Conservation (phyloP, 2,329 filamentous ascomycete genomes). For the Fusarium sublunatum region DNA sequence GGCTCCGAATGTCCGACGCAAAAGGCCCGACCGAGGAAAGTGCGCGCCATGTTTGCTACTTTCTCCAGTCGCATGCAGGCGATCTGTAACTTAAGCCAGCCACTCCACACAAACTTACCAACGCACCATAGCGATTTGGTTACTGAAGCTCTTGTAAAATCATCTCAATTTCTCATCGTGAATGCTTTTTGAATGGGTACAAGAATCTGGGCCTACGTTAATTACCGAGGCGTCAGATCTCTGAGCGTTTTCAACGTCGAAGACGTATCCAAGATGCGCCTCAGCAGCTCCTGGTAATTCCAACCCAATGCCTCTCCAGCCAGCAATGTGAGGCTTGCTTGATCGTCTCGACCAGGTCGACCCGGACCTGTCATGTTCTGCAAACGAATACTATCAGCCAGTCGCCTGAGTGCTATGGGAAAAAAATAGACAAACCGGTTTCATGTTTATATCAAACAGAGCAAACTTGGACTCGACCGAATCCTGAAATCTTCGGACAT, state of each 20-base stretch:
- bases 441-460: constrained; percentile 64
- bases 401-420: neutral
- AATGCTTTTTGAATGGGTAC: too few relatives aligned
- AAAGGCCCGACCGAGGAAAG: constrained; percentile 31
- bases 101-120: constrained; percentile 5
- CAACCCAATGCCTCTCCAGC: constrained; percentile 30
- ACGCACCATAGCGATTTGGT: neutral
- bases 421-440: constrained; percentile 55
- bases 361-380: constrained; percentile 37
- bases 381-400: constrained; percentile 16
- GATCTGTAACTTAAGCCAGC: constrained; percentile 8
- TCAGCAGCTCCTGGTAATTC: constrained; percentile 25
- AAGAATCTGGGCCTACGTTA: neutral
- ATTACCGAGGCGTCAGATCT: neutral
- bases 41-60: constrained; percentile 2
- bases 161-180: too few relatives aligned
- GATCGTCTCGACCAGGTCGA: constrained; percentile 31
- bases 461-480: constrained; percentile 52
- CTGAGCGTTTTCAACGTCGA: constrained; percentile 21
- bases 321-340: constrained; percentile 36
- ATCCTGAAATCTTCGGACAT: constrained; percentile 55
- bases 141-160: neutral
- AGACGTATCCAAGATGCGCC: constrained; percentile 23
- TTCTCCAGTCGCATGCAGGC: constrained; percentile 4
- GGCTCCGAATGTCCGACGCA: constrained; percentile 29